These are phyloP conservation scores for Theileria annulata DNA, from an alignment of 169 alveolate species.

Conservation along the genomic window DNA sequence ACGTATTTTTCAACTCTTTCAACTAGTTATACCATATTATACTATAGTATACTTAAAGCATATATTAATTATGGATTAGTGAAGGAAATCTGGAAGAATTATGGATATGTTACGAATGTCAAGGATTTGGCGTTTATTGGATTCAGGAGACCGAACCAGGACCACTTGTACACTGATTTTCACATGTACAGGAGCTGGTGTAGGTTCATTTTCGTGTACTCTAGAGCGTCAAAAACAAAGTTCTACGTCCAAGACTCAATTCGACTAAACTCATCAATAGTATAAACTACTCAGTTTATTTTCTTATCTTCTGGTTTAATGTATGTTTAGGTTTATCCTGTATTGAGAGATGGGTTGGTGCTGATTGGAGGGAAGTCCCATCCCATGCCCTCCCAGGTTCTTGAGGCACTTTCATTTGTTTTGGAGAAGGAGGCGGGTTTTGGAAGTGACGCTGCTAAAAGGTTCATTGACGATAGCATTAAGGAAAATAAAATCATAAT, in stretches of 20 bases:
- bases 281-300: not conserved
- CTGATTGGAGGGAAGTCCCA: slow-evolving; percentile 64
- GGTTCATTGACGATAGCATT: slow-evolving; percentile 38
- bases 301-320: not conserved
- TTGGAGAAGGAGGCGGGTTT: slow-evolving; percentile 47
- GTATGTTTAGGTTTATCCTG: slow-evolving; percentile 9
- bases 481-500: slow-evolving; percentile 44
- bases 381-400: slow-evolving; percentile 64
- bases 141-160: slow-evolving; percentile 51
- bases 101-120: slow-evolving; percentile 13
- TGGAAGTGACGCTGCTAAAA: slow-evolving; percentile 38
- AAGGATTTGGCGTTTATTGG: slow-evolving; percentile 60
- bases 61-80: not conserved
- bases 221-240: slow-evolving; percentile 44
- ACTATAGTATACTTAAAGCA: not conserved
- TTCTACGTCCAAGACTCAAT: slow-evolving; percentile 56
- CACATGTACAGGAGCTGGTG: slow-evolving; percentile 39
- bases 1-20: not conserved
- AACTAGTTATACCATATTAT: not conserved
- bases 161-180: slow-evolving; percentile 40
- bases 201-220: slow-evolving; percentile 46
- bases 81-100: slow-evolving; percentile 24
- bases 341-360: slow-evolving; percentile 40
- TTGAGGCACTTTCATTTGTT: slow-evolving; percentile 29
- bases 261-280: slow-evolving; percentile 12